phyloP scores from a whole-genome alignment of 345 rosid genomes.

The Populus ilicifolia region DNA sequence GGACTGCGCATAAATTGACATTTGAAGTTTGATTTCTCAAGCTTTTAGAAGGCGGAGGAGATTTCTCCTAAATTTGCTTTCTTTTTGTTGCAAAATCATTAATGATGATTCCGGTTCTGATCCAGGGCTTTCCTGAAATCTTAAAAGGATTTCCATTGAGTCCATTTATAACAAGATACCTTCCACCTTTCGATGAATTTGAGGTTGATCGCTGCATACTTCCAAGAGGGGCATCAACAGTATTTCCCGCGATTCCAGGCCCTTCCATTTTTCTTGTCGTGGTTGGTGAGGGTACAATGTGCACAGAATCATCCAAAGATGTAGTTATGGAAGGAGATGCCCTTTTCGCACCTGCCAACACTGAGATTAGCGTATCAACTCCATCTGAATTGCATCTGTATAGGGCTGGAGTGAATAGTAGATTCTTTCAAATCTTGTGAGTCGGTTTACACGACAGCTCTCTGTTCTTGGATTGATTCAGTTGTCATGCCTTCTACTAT shows the following conservation, averaged over 20 bases:
- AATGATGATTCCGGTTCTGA: conserved; percentile 7
- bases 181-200: conserved; percentile 90
- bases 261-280: conserved; percentile 74
- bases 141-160: conserved; percentile 62
- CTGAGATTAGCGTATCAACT: conserved; percentile 47
- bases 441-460: conserved; percentile 3
- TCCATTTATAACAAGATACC: conserved; percentile 70
- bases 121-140: conserved; percentile 88
- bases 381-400: conserved; percentile 59
- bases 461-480: not conserved
- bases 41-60: not conserved
- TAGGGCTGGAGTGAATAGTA: conserved; percentile 79
- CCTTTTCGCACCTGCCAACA: conserved; percentile 69
- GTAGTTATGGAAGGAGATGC: conserved; percentile 63
- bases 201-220: conserved; percentile 78
- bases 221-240: conserved; percentile 52
- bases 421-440: conserved; percentile 46
- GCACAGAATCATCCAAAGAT: conserved; percentile 33
- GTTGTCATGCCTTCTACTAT: not conserved
- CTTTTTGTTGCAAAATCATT: not conserved
- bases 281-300: conserved; percentile 60
- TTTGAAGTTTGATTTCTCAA: not conserved
- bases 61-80: not conserved
- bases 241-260: conserved; percentile 69
- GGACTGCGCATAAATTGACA: not conserved